Conservation (phyloP, 768 basidiomycete genomes). For the Trametopsis cervina region DNA sequence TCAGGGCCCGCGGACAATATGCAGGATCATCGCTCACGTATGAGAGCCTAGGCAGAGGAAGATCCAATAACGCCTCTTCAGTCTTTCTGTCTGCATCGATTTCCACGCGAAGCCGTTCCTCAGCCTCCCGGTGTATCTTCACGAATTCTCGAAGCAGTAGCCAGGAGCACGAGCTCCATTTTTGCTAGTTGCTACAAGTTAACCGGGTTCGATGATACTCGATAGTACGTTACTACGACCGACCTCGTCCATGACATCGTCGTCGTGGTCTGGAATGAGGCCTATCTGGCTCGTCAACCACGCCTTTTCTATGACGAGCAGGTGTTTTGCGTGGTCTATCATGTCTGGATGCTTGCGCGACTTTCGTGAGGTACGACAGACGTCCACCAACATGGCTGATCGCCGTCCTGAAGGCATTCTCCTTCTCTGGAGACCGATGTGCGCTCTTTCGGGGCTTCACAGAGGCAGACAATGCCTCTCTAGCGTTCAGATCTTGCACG, state of each 20-base stretch:
- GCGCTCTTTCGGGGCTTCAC: conserved; percentile 41
- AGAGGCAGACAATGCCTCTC: conserved; percentile 54
- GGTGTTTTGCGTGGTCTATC: conserved; percentile 52
- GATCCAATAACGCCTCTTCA: conserved; percentile 29
- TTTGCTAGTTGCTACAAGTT: conserved; percentile 41
- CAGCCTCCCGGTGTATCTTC: conserved; percentile 44
- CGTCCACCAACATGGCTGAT: conserved; percentile 70
- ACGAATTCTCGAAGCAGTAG: conserved; percentile 70
- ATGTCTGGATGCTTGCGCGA: conserved; percentile 57
- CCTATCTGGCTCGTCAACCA: conserved; percentile 80
- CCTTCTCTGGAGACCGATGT: conserved; percentile 25
- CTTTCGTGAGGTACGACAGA: conserved; percentile 67
- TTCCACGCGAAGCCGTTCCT: conserved; percentile 34
- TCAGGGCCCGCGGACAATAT: conserved; percentile 9
- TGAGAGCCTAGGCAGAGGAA: conserved; percentile 57
- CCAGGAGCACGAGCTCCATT: conserved; percentile 82
- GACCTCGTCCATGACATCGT: conserved; percentile 88
- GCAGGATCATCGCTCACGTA: conserved; percentile 35
- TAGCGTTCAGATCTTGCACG: conserved; percentile 57
- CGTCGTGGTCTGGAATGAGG: conserved; percentile 75
- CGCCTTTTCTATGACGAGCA: conserved; percentile 67
- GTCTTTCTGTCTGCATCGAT: conserved; percentile 29
- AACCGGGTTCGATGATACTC: background rate
- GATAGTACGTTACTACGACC: conserved; percentile 10
- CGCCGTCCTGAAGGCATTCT: conserved; percentile 38